These are phyloP conservation scores for Chloris gayana DNA, from an alignment of 176 grass and related monocot species.

Conservation along the genomic window DNA sequence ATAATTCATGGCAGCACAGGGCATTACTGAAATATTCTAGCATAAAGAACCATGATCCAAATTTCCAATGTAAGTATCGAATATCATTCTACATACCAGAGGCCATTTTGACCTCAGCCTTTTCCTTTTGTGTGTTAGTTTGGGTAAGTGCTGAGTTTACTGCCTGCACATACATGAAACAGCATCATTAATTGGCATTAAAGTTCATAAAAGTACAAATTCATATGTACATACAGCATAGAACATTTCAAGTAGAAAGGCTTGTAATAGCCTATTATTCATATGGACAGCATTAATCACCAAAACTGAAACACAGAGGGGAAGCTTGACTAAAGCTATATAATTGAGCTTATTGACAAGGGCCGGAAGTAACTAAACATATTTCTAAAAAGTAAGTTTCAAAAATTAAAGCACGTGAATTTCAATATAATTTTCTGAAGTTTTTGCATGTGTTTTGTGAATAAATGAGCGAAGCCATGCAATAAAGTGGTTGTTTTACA, in stretches of 20 bases:
- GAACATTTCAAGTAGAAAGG: slow-evolving; percentile 3
- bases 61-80: background rate
- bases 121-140: slow-evolving; percentile 60
- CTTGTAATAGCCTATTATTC: background rate
- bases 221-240: slow-evolving; percentile 21
- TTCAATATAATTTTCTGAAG: background rate
- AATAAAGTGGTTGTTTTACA: background rate
- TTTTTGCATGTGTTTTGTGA: background rate
- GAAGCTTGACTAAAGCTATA: slow-evolving; percentile 15
- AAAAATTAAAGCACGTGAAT: background rate
- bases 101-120: slow-evolving; percentile 48
- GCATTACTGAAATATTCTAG: slow-evolving; percentile 6
- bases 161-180: slow-evolving; percentile 49
- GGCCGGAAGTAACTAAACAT: slow-evolving; percentile 3
- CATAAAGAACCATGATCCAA: background rate
- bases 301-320: background rate
- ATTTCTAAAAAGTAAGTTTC: slow-evolving; percentile 14
- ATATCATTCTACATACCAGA: slow-evolving; percentile 55
- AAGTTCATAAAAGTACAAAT: slow-evolving; percentile 1
- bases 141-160: slow-evolving; percentile 48
- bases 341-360: background rate
- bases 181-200: slow-evolving; percentile 32
- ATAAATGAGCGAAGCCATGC: background rate
- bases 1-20: background rate
- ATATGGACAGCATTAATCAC: background rate